These are phyloP conservation scores for Parietaria judaica DNA, from an alignment of 306 rosid species.

Conservation along the genomic window DNA sequence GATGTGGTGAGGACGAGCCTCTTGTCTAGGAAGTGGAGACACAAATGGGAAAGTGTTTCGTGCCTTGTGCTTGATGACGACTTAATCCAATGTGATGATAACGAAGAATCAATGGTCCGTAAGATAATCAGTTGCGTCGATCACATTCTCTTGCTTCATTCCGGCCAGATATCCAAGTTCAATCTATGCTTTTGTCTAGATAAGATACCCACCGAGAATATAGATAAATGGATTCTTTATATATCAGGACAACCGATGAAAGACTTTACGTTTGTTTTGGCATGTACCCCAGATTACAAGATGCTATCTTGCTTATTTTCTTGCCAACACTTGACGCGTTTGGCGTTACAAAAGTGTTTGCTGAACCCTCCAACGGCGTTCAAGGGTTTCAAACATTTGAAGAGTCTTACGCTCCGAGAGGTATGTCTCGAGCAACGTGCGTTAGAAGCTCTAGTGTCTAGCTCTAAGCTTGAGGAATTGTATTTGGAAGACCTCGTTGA, in stretches of 20 bases:
- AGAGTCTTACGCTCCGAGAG: constrained; percentile 39
- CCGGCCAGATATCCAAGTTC: constrained; percentile 39
- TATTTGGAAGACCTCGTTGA: too few relatives aligned
- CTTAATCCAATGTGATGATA: neutral
- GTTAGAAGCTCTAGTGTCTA: too few relatives aligned
- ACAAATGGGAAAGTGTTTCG: neutral
- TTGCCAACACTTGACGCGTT: constrained; percentile 40
- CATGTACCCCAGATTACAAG: constrained; percentile 33
- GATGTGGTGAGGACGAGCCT: constrained; percentile 1
- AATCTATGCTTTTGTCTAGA: constrained; percentile 40
- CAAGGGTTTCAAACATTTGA: constrained; percentile 43
- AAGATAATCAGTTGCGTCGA: neutral
- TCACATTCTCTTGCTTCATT: constrained; percentile 13
- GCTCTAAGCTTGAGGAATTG: too few relatives aligned
- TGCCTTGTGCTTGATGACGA: neutral
- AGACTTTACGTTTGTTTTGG: constrained; percentile 19
- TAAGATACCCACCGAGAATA: constrained; percentile 27
- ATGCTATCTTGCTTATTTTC: constrained; percentile 43
- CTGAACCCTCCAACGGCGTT: constrained; percentile 46
- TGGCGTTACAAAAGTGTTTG: constrained; percentile 48
- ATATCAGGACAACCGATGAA: constrained; percentile 31
- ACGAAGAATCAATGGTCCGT: constrained; percentile 9
- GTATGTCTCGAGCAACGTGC: too few relatives aligned
- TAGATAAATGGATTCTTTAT: constrained; percentile 47
- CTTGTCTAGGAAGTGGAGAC: constrained; percentile 2